Base-by-base conservation (phyloP, 2,329 filamentous ascomycete species). In the Pleurostoma richardsiae region DNA sequence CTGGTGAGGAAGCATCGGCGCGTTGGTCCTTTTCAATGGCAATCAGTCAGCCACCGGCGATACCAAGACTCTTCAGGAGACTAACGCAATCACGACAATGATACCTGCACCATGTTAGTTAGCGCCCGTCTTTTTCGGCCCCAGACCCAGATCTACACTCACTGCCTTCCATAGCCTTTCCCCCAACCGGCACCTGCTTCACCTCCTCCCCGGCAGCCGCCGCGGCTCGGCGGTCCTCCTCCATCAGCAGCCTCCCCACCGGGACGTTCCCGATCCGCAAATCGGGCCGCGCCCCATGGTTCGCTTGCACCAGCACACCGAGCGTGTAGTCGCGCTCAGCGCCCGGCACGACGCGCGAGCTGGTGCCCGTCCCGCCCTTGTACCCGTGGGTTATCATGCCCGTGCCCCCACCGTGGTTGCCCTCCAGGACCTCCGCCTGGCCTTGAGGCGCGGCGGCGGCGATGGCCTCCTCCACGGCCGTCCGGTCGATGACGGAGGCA, bases 371-470 rank as follows among this genome's bases (percentile, higher is more conserved):
- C 0, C 82, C 81, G n/a, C 79, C 82, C 55, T 84, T 83, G 66
- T 80, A 82, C 53, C 72, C 72, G 54, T 83, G 79, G 55, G 77
- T 81, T 38, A 79, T 71, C 79, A 84, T 83, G n/a, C 80, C 80
- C 0, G 80, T 80, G 7, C 82, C 81, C 10, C 82, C 82, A 2
- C 82, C 82, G 4, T 73, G 73, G 51, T 77, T 80, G 0, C 82
- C 82, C 58, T 85, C 82, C 3, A 64, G 61, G 1, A 85, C 79
- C 2, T 65, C 61, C 19, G 19, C 19, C 19, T 19, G 19, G 1
- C 33, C 33, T n/a, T 72, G 75, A 10, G 67, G 66, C 3, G 64
- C 67, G 1, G 76, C 78, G 11, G 61, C 68, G 39, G 72, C 67
- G 42, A 84, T 75, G 1, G 77, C 76, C 7, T 65, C 59, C 30